phyloP scores from a whole-genome alignment of 2,329 filamentous ascomycete genomes.

The Hymenoscyphus infarciens region DNA sequence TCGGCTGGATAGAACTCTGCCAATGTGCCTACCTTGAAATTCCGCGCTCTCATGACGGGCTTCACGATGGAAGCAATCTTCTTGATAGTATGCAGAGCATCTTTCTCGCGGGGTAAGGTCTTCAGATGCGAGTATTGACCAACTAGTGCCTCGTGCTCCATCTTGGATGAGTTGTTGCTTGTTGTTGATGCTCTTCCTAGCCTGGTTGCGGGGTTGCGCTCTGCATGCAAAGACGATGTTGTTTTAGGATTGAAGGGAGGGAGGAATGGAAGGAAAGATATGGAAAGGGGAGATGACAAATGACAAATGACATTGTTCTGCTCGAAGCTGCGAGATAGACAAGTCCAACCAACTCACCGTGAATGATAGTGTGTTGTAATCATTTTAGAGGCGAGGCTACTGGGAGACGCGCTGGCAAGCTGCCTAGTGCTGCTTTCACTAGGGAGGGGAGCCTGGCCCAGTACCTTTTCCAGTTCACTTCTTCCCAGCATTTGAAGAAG shows the following conservation, averaged over 20 bases:
- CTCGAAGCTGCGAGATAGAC: background rate
- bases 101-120: conserved; percentile 44
- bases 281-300: background rate
- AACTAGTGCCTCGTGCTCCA: conserved; percentile 44
- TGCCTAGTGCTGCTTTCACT: background rate
- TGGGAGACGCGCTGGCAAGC: conserved; percentile 1
- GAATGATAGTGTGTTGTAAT: background rate
- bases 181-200: background rate
- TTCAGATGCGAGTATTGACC: conserved; percentile 51
- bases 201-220: background rate
- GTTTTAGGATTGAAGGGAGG: background rate
- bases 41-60: conserved; percentile 85
- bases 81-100: conserved; percentile 60
- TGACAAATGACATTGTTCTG: background rate
- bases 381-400: background rate
- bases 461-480: background rate
- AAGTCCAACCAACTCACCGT: background rate
- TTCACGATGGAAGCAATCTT: conserved; percentile 87
- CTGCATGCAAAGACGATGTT: background rate
- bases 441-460: background rate
- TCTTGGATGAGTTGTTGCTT: background rate
- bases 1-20: conserved; percentile 82
- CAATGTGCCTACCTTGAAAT: conserved; percentile 75
- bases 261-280: background rate
- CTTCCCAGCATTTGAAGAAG: background rate